Conservation (phyloP, 2,329 filamentous ascomycete genomes). For the Botrytis fragariae region DNA sequence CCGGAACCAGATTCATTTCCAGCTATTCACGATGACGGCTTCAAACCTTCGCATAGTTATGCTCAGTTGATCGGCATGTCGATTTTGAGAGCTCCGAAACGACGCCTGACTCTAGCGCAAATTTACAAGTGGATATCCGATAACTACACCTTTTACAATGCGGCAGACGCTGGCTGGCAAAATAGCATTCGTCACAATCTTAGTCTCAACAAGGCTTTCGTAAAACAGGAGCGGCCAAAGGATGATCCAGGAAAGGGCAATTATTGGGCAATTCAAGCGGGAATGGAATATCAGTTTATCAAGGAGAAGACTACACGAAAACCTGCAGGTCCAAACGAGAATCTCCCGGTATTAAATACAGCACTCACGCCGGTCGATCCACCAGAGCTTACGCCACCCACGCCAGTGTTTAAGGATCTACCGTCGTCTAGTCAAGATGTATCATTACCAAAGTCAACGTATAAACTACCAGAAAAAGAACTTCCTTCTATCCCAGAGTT, state of each 20-base stretch:
- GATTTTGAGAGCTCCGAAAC: slow-evolving; percentile 79
- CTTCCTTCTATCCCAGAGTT: slow-evolving; percentile 47
- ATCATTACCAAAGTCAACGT: slow-evolving; percentile 28
- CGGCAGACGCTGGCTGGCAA: slow-evolving; percentile 88
- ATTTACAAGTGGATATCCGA: slow-evolving; percentile 99
- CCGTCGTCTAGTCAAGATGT: slow-evolving; percentile 32
- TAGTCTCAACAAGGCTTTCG: slow-evolving; percentile 93
- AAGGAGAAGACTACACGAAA: slow-evolving; percentile 76
- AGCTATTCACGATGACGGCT: slow-evolving; percentile 76
- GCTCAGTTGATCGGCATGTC: slow-evolving; percentile 96
- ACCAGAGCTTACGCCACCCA: slow-evolving; percentile 28
- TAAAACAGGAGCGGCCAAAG: slow-evolving; percentile 93
- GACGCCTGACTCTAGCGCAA: slow-evolving; percentile 83
- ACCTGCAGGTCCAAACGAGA: slow-evolving; percentile 54
- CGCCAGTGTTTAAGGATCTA: slow-evolving; percentile 32
- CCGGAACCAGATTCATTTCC: slow-evolving; percentile 63
- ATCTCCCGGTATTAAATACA: slow-evolving; percentile 38
- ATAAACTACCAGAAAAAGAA: slow-evolving; percentile 28
- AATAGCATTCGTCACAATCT: slow-evolving; percentile 99
- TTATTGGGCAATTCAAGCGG: slow-evolving; percentile 92
- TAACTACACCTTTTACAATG: slow-evolving; percentile 83
- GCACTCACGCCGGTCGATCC: slow-evolving; percentile 28
- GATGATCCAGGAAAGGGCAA: slow-evolving; percentile 97
- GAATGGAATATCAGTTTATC: slow-evolving; percentile 84
- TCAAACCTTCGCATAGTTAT: slow-evolving; percentile 89